Evolutionary conservation across 2,329 filamentous ascomycete genomes (phyloP), one percentile per base, ranked within the genome.

Genomic region (Phialophora verrucosa): DNA sequence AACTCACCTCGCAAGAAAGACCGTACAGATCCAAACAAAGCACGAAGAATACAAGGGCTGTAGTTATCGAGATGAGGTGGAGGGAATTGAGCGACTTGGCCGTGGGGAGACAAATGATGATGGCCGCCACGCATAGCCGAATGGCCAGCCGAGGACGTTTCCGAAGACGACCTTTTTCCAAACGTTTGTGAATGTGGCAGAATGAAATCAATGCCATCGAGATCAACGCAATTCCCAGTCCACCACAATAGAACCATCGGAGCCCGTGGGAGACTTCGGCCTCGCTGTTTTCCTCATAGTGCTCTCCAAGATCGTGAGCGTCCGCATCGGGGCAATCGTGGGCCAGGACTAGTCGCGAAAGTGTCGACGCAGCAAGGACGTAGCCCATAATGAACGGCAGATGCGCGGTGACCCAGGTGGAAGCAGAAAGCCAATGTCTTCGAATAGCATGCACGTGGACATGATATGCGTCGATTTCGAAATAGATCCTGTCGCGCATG

Each of bases 181-280:
- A 78, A 27, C 81, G 78, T 69, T 85, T 85, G 76, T 89, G 87
- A 44, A 82, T 77, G 72, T 90, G 87, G 12, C 80, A 80, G 20
- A 83, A 72, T 1, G 85, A 82, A 57, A 89, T 88, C 60, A 84
- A 69, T 8, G 76, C 78, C 83, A 88, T 88, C 70, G 78, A 82
- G 11, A 83, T 73, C 4, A 89, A 76, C 0, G 85, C 81, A 14
- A 87, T 76, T 27, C 83, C 85, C 1, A 89, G 79, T 0, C 88
- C 87, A n/a, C 80, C 82, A 74, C 87, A 89, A 75, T 89, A 90
- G 75, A 87, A 89, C 80, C 86, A 88, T 14, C 86, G 81, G 20
- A 88, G 79, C 2, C 85, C 86, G 7, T 75, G 66, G 5, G 78
- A 73, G n/a, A 89, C 77, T n/a, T 85, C 78, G 0, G 76, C 75